Evolutionary conservation across 2,329 filamentous ascomycete genomes (phyloP), one percentile per base, ranked within the genome.

Genomic region (Exophiala phaeomuriformis): DNA sequence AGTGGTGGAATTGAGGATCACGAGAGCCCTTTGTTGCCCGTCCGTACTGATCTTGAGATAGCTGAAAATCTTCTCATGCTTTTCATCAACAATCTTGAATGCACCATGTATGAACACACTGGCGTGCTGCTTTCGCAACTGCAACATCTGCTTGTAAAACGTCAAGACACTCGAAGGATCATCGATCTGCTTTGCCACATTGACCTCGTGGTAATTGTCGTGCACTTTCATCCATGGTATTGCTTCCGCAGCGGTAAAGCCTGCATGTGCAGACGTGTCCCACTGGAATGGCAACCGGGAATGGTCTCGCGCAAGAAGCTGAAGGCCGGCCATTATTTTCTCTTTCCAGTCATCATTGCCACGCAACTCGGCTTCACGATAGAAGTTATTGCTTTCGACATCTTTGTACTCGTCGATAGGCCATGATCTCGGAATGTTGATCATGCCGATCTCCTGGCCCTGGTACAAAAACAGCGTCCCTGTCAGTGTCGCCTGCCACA

Each of bases 171-270:
- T 66, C 63, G 42, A 71, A 66, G 12, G 64, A 60, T 35, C 69
- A 56, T 52, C 70, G 63, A 1, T 71, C 63, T 1, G 73, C 75
- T 71, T 63, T 1, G 73, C 75, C 29, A 80, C 84, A 64, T 89
- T 89, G 68, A 84, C 72, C 12, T 70, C 66, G 1, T 64, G 64
- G 64, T 81, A 83, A 63, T 81, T 77, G 51, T 83, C 78, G 64
- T 86, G 82, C 40, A 82, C 77, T n/a, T 77, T 75, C 80, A 88
- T 88, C 86, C 86, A 89, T 2, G 85, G 82, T 50, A 72, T 73
- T 3, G 65, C 66, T 5, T 68, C 69, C 1, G 68, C 68, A 2
- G 71, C 70, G 0, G 82, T 82, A 69, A 89, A 89, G 3, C 86
- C 85, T 0, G 73, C 84, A 53, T 88, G 77, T 0, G 68, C 71